Base-by-base conservation (phyloP, 2,329 filamentous ascomycete genomes). In the Hawksworthiomyces lignivorus region DNA sequence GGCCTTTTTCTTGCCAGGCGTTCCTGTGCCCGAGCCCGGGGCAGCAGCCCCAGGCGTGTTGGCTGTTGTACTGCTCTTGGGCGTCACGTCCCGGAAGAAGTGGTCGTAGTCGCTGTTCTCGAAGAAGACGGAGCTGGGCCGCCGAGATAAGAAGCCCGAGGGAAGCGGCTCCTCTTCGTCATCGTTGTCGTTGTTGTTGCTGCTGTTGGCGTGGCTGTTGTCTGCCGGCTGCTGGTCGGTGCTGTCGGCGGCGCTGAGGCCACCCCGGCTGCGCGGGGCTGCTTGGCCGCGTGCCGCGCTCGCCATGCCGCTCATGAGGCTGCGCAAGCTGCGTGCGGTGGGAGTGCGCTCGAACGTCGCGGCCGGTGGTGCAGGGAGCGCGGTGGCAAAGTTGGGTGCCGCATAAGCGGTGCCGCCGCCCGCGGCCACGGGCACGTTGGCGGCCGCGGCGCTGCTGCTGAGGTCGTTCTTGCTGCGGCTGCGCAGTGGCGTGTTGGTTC, bases 301-400 rank as follows among this genome's bases (percentile, higher is more conserved):
- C 26, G 48, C 41, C 8, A 54, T 48, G 18, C 48, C 49, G 15
- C 48, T 49, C 43, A 58, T 52, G 35, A 58, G 53, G 34, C 52
- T 57, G 22, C 52, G 48, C 39, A 59, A 28, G 27, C 56, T 58
- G 32, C 55, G 45, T 17, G 52, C 54, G 11, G 58, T 56, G 17
- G 56, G 56, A 27, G 55, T 50, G 5, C 14, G 33, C 19, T 20
- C 20, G 7, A 21, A 21, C 19, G 27, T 22, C 36, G 10, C 20
- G 24, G 30, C 38, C 2, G 34, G 24, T n/a, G n/a, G 30, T n/a
- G n/a, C n/a, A n/a, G n/a, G n/a, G n/a, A n/a, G n/a, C n/a, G n/a
- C n/a, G n/a, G n/a, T n/a, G n/a, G n/a, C n/a, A n/a, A n/a, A n/a
- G 30, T 18, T 10, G 30, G 24, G 24, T 12, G 12, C 12, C 8